phyloP scores from a whole-genome alignment of 495 filamentous ascomycete species.

The Penicillium subrubescens region DNA sequence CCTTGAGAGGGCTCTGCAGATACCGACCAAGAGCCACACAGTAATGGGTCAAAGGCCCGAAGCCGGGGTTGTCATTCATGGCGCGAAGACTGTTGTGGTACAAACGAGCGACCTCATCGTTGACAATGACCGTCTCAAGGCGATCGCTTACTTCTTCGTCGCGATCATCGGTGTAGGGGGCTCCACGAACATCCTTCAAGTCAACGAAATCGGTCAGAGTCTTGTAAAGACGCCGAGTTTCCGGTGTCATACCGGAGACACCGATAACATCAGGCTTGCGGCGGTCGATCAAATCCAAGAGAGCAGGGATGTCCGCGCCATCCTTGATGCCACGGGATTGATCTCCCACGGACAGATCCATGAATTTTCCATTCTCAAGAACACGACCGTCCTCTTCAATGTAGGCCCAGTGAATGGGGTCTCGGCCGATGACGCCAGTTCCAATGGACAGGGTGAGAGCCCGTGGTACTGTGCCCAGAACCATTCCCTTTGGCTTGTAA shows the following conservation, averaged over 20 bases:
- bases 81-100: constrained; percentile 89
- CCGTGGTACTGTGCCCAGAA: constrained; percentile 82
- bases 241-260: constrained; percentile 85
- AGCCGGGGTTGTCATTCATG: constrained; percentile 74
- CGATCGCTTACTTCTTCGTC: constrained; percentile 64
- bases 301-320: constrained; percentile 60
- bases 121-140: constrained; percentile 86
- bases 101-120: constrained; percentile 91
- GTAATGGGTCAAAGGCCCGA: constrained; percentile 77
- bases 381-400: constrained; percentile 91
- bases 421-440: constrained; percentile 65
- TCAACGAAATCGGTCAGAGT: constrained; percentile 74
- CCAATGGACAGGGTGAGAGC: constrained; percentile 87
- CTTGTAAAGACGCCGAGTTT: constrained; percentile 81
- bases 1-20: constrained; percentile 90
- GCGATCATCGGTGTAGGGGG: constrained; percentile 67
- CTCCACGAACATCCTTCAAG: constrained; percentile 70
- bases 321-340: constrained; percentile 62
- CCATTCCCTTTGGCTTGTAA: constrained; percentile 92
- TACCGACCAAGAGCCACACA: constrained; percentile 88
- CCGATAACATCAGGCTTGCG: constrained; percentile 88
- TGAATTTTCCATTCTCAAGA: constrained; percentile 83
- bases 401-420: constrained; percentile 88
- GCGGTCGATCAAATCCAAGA: constrained; percentile 73
- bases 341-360: constrained; percentile 73